phyloP scores from a whole-genome alignment of 495 filamentous ascomycete genomes.

The Aspergillus diversus region DNA sequence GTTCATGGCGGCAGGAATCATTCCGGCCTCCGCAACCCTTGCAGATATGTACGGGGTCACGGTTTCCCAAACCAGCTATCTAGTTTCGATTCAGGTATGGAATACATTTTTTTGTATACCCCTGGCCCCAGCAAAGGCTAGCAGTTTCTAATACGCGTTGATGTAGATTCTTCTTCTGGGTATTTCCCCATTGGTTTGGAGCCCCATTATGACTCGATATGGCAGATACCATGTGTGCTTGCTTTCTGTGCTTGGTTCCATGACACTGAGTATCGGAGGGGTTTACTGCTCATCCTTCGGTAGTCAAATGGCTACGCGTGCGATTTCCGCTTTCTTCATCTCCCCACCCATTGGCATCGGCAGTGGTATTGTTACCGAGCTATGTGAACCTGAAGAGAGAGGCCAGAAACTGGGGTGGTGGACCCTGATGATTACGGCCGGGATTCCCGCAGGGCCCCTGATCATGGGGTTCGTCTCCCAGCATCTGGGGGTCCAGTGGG shows the following conservation, averaged over 20 bases:
- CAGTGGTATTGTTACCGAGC: constrained; percentile 35
- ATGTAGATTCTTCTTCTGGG: constrained; percentile 39
- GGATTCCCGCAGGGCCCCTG: constrained; percentile 36
- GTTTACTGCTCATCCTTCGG: constrained; percentile 36
- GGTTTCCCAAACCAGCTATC: constrained; percentile 33
- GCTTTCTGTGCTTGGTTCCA: constrained; percentile 35
- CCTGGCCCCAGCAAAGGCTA: neutral
- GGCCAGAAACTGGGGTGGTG: constrained; percentile 39
- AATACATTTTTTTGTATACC: no score
- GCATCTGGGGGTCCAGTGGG: constrained; percentile 36
- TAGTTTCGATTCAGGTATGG: constrained; percentile 36
- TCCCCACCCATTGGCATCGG: constrained; percentile 40
- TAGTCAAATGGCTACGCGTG: constrained; percentile 32
- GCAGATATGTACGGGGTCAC: constrained; percentile 31
- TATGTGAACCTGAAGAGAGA: constrained; percentile 32
- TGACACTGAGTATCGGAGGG: constrained; percentile 40
- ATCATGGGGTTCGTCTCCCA: constrained; percentile 40
- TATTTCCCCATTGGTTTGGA: constrained; percentile 35
- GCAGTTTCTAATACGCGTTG: neutral
- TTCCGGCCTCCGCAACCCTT: constrained; percentile 34
- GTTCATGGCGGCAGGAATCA: constrained; percentile 41
- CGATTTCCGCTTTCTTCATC: constrained; percentile 35
- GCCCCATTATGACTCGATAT: constrained; percentile 33
- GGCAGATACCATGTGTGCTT: constrained; percentile 37
- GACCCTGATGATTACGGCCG: constrained; percentile 38